Evolutionary conservation across 495 filamentous ascomycete genomes (phyloP), one percentile per base, ranked within the genome.

Genomic region (Penicillium robsamsonii): DNA sequence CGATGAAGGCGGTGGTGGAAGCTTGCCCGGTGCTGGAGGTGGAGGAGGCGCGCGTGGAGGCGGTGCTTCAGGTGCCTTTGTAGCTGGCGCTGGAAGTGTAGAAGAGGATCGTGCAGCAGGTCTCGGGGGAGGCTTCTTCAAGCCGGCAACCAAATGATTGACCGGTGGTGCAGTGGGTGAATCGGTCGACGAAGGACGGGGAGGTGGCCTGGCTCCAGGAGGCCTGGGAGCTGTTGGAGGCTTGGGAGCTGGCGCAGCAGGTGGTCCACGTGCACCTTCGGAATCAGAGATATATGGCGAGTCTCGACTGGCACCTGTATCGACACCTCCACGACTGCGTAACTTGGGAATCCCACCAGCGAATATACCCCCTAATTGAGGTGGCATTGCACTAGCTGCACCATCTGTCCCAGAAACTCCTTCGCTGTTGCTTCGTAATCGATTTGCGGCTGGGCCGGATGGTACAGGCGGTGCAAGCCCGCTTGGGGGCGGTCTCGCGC

Each of bases 321-420:
- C 85, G 52, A 98, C 78, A 20, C 93, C 94, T 25, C 88, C 92
- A 11, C 89, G 85, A 73, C 91, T 96, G 69, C 87, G 86, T 59
- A 98, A 66, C 74, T 96, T 97, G 3, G 94, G 94, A 80, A 97
- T 97, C 30, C 93, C 95, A 30, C 91, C 92, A 9, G 90, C 91
- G 65, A 98, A 96, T 25, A 98, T 71, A 4, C 95, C 94, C 9
- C 79, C 92, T 33, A 98, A 69, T 67, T 97, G 94, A 29, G 90
- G 83, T 22, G 85, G 72, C 25, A 84, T 79, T 33, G 77, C 69
- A 10, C 70, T 73, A 5, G 69, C 63, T 24, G 66, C 74, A 48
- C 73, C 66, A 57, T 71, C 72, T 51, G 67, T 63, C 22, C 70
- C 75, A 52, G 77, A 71, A 40, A 78, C 79, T 46, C 80, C 77